Conservation (phyloP, 106 monocot species). For the Narthecium ossifragum region DNA sequence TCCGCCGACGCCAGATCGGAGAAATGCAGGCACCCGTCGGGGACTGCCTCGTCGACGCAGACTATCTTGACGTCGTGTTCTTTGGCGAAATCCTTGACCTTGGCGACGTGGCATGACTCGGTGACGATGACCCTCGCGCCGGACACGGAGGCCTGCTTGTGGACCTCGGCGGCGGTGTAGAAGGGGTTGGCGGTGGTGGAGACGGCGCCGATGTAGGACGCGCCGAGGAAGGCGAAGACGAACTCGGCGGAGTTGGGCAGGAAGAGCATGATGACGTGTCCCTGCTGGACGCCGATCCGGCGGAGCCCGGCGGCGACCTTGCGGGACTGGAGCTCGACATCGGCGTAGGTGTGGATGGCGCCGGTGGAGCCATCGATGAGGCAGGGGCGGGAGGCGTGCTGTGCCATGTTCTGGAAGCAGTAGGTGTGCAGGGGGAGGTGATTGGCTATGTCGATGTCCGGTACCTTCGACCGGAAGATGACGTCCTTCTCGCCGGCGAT, state of each 20-base stretch:
- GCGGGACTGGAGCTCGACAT: constrained; percentile 45
- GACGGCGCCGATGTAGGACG: constrained; percentile 57
- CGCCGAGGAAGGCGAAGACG: constrained; percentile 69
- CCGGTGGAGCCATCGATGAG: constrained; percentile 63
- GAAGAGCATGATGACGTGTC: constrained; percentile 66
- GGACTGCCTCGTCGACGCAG: constrained; percentile 22
- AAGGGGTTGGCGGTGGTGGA: constrained; percentile 83
- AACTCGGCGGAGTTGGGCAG: constrained; percentile 76
- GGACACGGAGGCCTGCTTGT: constrained; percentile 50
- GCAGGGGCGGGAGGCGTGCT: constrained; percentile 46
- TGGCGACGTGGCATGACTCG: constrained; percentile 46
- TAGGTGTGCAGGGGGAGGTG: constrained; percentile 73
- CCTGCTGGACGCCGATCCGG: constrained; percentile 40
- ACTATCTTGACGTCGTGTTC: constrained; percentile 33
- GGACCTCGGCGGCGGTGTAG: constrained; percentile 61
- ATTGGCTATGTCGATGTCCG: constrained; percentile 66
- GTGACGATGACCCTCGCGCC: constrained; percentile 54
- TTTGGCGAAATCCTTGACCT: constrained; percentile 24
- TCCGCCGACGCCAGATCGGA: constrained; percentile 35
- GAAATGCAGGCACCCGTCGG: constrained; percentile 45
- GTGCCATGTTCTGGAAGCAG: constrained; percentile 58
- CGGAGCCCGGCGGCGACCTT: constrained; percentile 49
- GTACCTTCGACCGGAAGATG: constrained; percentile 82
- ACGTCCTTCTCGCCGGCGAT: too few relatives aligned
- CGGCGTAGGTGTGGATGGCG: constrained; percentile 33